Base-by-base conservation (phyloP, 2,329 filamentous ascomycete species). In the Colletotrichum sp. region DNA sequence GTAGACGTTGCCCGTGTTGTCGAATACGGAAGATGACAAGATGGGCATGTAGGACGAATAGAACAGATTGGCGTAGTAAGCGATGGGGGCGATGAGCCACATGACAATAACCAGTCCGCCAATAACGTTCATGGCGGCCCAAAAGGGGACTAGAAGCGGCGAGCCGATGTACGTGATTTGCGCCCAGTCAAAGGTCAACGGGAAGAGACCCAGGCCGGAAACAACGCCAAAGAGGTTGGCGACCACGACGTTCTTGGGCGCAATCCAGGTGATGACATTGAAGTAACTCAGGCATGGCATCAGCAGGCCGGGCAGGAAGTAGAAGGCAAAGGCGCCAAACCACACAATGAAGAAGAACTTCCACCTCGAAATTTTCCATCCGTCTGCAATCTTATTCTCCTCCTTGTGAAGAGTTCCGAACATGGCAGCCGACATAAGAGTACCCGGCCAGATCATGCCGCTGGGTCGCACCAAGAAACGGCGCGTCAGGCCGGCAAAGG, bases 371-470 rank as follows among this genome's bases (percentile, higher is more conserved):
- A 98, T 94, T 57, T 85, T 93, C 95, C 95, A 98, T 38, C 95
- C 94, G 82, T 95, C 93, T 24, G 94, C 95, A 43, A 92, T 90
- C 79, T 93, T 94, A 83, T 97, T 98, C 81, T 96, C 93, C 76
- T 95, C 93, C 80, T 94, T 96, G 84, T 98, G 95, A 66, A 98
- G 88, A 0, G 95, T 96, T 6, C 93, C 93, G 80, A 98, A 97
- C 94, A 98, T 96, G 80, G 95, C 93, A 1, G 95, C 95, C 24
- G 95, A 96, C 89, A 96, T 96, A 66, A 98, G 87, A 0, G 95
- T 98, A 26, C 94, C 94, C 2, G 95, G 95, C 95, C 95, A 98
- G 64, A 98, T 95, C 94, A 98, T 98, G 75, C 94, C 94, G 77
- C 94, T 94, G 1, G 95, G 95, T 30, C 95, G 92, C 32, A 98